Evolutionary conservation across 345 rosid genomes (phyloP), one percentile per base, ranked within the genome.

Genomic region (Theobroma cacao): DNA sequence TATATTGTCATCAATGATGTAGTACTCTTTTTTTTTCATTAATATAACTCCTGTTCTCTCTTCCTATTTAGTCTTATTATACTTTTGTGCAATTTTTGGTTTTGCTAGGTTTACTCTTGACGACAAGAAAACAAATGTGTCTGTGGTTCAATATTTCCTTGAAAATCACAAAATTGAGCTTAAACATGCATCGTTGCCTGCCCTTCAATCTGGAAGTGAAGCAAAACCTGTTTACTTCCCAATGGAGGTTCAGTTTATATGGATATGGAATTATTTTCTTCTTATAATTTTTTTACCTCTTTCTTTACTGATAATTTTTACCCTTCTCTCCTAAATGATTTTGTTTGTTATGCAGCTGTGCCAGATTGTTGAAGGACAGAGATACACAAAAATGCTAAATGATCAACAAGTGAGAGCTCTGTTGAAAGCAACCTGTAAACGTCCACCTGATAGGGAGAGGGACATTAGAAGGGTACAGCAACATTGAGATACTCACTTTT

Each of bases 341-440:
- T 62, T 31, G 28, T 69, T 71, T 76, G 10, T 53, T 22, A 61
- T 84, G 18, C 81, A 95, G 99, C 73, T 90, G 17, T 90, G 93
- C 31, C 64, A 20, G 50, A 95, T 95, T 30, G 88, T 70, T 7
- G 83, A 38, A 3, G 91, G 92, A 2, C 98, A 95, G 30, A 47
- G 96, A 30, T 95, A 91, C 50, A 75, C 93, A 0, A 92, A 85
- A 75, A 87, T 68, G 72, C 79, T 93, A 11, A 95, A 90, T 80
- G 91, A 89, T 13, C 85, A 40, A 31, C 98, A 93, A 80, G 94
- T 95, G 1, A 84, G 80, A 45, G 79, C 83, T 0, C 60, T 95
- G 55, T 66, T 95, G 26, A 86, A 11, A 70, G 98, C 93, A n/a
- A 92, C 97, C 0, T 95, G 98, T 78, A 87, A 83, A 78, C 91